phyloP scores from a whole-genome alignment of 768 basidiomycete species.

The Leccinellum rugosiceps region DNA sequence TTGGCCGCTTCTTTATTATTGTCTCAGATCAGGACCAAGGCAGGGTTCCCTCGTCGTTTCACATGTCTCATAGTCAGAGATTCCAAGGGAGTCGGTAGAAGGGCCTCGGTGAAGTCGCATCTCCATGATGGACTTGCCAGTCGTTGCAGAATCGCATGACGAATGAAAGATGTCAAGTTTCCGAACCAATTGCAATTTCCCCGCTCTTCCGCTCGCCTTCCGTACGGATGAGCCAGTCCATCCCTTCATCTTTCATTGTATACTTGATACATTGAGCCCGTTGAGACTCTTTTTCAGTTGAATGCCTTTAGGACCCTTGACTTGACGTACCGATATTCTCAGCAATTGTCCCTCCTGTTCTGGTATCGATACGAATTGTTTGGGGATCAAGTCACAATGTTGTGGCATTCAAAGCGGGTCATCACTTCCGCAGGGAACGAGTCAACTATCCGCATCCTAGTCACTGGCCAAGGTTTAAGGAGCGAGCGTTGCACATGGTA shows the following conservation, averaged over 20 bases:
- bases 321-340: slow-evolving; percentile 5
- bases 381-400: slow-evolving; percentile 2
- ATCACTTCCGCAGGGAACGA: slow-evolving; percentile 10
- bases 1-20: not conserved
- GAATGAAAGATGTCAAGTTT: not conserved
- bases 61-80: slow-evolving; percentile 3
- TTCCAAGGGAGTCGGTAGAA: slow-evolving; percentile 1
- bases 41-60: slow-evolving; percentile 11
- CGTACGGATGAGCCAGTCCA: not conserved
- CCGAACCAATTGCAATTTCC: not conserved
- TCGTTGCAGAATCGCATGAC: too few species aligned
- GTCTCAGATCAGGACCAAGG: slow-evolving; percentile 7
- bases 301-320: not conserved
- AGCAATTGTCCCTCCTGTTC: slow-evolving; percentile 8
- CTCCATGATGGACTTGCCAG: too few species aligned
- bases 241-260: not conserved
- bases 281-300: not conserved
- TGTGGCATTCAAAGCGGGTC: not conserved
- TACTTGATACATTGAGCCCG: not conserved
- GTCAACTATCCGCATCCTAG: not conserved
- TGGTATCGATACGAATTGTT: not conserved
- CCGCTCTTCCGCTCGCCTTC: not conserved
- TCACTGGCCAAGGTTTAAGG: not conserved
- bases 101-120: not conserved
- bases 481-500: slow-evolving; percentile 6